These are phyloP conservation scores for Alternaria atra DNA, from an alignment of 2,329 filamentous ascomycete genomes.

Conservation along the genomic window DNA sequence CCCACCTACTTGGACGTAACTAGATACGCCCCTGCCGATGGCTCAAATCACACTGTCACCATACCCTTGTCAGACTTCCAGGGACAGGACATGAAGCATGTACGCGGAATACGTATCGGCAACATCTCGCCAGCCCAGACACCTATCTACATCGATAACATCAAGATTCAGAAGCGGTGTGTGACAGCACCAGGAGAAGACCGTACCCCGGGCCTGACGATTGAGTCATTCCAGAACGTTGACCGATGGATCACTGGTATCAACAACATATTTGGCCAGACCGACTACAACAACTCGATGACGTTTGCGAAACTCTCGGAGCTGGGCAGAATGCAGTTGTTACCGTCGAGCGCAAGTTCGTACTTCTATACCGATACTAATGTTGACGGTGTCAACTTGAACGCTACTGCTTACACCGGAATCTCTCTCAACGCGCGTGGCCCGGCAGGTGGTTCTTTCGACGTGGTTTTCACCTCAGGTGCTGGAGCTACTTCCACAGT, in stretches of 20 bases:
- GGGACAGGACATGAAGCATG: constrained; percentile 13
- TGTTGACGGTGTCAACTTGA: constrained; percentile 8
- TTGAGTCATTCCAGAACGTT: constrained; percentile 18
- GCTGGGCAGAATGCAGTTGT: constrained; percentile 13
- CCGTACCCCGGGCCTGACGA: constrained; percentile 10
- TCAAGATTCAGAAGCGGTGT: constrained; percentile 19
- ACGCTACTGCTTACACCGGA: constrained; percentile 12
- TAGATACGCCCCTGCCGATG: constrained; percentile 14
- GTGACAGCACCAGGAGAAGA: constrained; percentile 18
- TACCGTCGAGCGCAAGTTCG: constrained; percentile 6
- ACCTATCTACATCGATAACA: constrained; percentile 15
- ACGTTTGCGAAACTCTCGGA: constrained; percentile 16
- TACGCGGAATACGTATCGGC: constrained; percentile 16
- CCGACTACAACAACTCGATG: constrained; percentile 16
- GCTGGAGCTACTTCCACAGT: constrained; percentile 3
- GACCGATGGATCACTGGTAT: constrained; percentile 19
- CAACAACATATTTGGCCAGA: constrained; percentile 18
- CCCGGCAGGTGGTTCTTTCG: constrained; percentile 12
- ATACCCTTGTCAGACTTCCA: constrained; percentile 14
- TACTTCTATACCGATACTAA: constrained; percentile 16
- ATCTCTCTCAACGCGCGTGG: constrained; percentile 16
- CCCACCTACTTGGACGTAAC: constrained; percentile 14
- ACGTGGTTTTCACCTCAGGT: constrained; percentile 9
- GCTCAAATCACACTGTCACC: constrained; percentile 14
- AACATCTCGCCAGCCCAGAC: constrained; percentile 17